Base-by-base conservation (phyloP, 495 filamentous ascomycete genomes). In the Penicillium desertorum region DNA sequence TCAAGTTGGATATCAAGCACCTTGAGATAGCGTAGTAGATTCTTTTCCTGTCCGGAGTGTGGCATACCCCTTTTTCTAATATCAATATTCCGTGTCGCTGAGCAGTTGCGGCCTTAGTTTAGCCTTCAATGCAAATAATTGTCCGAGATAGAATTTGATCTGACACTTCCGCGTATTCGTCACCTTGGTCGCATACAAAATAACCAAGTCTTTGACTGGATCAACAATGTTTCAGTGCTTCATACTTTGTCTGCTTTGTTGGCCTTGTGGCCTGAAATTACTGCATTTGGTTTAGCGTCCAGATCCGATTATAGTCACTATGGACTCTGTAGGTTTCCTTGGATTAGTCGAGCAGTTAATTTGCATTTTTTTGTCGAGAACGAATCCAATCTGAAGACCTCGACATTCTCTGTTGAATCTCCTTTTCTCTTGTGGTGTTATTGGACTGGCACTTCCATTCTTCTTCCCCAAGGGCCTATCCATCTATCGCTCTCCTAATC, bases 51-150 rank as follows among this genome's bases (percentile, higher is more conserved):
- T 52, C 23, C 23, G 39, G 43, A 47, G 17, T 57, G 41, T 57
- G 43, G 61, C 61, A 68, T 67, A 64, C 58, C 65, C 63, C 39
- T 51, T 61, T 63, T 57, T 39, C 61, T 66, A 68, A 66, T 66
- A 70, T 70, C 57, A 54, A 65, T 70, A 70, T 67, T 65, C 47
- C 47, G 22, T 56, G 58, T 66, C 58, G 59, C 63, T 59, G 63
- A 62, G 54, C 59, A 60, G 59, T 66, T 59, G 58, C 54, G 59
- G 56, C 63, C 42, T 56, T 44, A 51, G 44, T 55, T 66, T 61
- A 67, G 58, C 67, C 57, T 70, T 62, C 62, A 68, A 67, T 67
- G 62, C 64, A 65, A 64, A 69, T 69, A 68, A 30, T 62, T 63
- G 27, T 49, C 62, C 29, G 42, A 45, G 14, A 37, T 48, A 36